Evolutionary conservation across 495 filamentous ascomycete species (phyloP).

Genomic region (Penicillium soppii): DNA sequence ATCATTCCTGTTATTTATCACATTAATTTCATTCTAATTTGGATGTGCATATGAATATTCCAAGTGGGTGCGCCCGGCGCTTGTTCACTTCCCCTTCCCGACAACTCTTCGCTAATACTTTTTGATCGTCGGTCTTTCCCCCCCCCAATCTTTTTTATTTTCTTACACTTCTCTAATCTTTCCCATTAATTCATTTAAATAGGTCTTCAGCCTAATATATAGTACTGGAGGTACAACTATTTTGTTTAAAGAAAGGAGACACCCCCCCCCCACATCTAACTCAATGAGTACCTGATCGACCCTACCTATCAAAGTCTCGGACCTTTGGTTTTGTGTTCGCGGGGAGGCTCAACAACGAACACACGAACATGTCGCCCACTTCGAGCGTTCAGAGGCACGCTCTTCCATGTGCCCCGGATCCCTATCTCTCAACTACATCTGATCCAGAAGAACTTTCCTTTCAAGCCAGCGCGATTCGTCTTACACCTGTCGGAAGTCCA

Average conservation of each 20-base stretch:
- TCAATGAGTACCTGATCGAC: not conserved
- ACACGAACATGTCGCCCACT: constrained; percentile 22
- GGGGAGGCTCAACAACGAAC: not conserved
- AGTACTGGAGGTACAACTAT: too few relatives aligned
- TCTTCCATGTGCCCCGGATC: constrained; percentile 28
- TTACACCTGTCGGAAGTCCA: constrained; percentile 29
- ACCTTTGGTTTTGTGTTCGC: not conserved
- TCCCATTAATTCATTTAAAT: too few relatives aligned
- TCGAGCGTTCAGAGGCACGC: constrained; percentile 18
- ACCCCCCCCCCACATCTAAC: too few relatives aligned
- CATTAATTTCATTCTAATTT: not conserved
- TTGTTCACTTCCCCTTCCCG: constrained; percentile 6
- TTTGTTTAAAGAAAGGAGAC: too few relatives aligned
- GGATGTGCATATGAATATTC: not conserved
- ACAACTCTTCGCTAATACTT: constrained; percentile 4
- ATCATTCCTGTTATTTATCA: too few relatives aligned
- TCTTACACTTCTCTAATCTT: not conserved
- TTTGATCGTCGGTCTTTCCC: constrained; percentile 5
- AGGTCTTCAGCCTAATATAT: too few relatives aligned
- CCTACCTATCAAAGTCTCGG: not conserved
- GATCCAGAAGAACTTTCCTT: constrained; percentile 43
- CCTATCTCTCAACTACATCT: constrained; percentile 39
- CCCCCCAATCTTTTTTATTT: constrained; percentile 1
- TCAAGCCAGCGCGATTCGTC: constrained; percentile 32
- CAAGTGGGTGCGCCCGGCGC: constrained; percentile 10